Base-by-base conservation (phyloP, 768 basidiomycete species). In the Dacryopinax primogenitus region DNA sequence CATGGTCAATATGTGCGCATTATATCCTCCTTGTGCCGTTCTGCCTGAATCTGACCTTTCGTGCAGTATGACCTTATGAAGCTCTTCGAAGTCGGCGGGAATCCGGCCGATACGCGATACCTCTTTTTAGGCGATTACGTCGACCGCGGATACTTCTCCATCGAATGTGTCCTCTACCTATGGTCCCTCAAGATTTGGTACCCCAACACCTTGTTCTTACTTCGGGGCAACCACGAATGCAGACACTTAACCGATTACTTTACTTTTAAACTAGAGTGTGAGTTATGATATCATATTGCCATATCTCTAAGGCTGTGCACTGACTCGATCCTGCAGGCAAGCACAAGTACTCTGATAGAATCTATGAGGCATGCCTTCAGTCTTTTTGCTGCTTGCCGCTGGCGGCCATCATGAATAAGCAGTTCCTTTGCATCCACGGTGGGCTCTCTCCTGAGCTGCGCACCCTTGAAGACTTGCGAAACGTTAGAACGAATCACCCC, bases 171-270 rank as follows among this genome's bases (percentile, higher is more conserved):
- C 21, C 79, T 98, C 51, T 99, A 99, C 75, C 82, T 99, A 32
- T 99, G 94, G 94, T 84, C 92, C 1, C 81, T 99, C 75, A 99
- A 99, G 80, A 97, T 99, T 74, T 97, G 95, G 93, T 98, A 97
- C 76, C 96, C 96, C 63, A 86, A 94, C 70, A 96, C 94, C 30
- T 80, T 98, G 36, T 97, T 95, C 81, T 83, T 99, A 39, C 82
- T 99, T 35, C 90, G 96, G 62, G 96, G 96, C 62, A 99, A 99
- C 72, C 96, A 99, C 76, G 96, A 99, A 79, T 99, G 96, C 74
- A 86, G 96, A 62, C 96, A 98, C 78, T 78, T 98, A 74, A 99
- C 95, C 23, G 94, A 98, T 73, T 97, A 98, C 76, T 98, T 96
- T 74, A 98, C 94, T 35, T 98, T 98, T 82, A 98, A 96, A 77